These are phyloP conservation scores for Arthrobotrys sinensis DNA, from an alignment of 2,329 filamentous ascomycete species.

Conservation along the genomic window DNA sequence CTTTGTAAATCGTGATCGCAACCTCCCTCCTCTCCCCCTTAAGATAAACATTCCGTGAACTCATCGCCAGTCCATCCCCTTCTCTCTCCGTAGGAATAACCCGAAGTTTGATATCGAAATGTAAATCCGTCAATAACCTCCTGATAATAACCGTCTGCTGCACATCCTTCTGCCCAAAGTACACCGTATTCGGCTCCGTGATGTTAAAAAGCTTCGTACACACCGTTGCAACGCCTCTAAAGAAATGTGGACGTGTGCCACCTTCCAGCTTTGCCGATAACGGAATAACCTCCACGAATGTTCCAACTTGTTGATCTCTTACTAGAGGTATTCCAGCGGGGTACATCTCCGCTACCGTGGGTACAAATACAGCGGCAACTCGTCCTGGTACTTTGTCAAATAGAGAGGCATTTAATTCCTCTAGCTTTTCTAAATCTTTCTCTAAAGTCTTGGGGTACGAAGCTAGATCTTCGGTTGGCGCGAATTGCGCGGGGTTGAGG, in stretches of 20 bases:
- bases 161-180: conserved; percentile 98
- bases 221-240: conserved; percentile 94
- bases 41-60: conserved; percentile 93
- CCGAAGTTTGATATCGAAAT: conserved; percentile 81
- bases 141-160: conserved; percentile 94
- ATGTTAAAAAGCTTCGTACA: conserved; percentile 96
- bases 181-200: conserved; percentile 81
- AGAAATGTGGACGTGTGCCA: conserved; percentile 89
- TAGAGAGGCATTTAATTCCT: conserved; percentile 80
- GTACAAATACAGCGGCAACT: conserved; percentile 87
- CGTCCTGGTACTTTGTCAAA: conserved; percentile 73
- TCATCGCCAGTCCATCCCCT: conserved; percentile 86
- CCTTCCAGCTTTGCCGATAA: conserved; percentile 87
- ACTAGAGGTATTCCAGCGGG: conserved; percentile 78
- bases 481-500: conserved; percentile 97
- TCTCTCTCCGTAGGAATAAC: conserved; percentile 84
- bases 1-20: conserved; percentile 79
- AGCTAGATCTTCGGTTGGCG: conserved; percentile 85
- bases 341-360: conserved; percentile 87
- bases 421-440: conserved; percentile 78
- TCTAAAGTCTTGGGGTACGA: conserved; percentile 94
- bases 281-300: conserved; percentile 92
- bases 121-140: conserved; percentile 88
- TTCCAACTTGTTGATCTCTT: conserved; percentile 79
- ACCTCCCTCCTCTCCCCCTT: conserved; percentile 80